phyloP scores from a whole-genome alignment of 164 flowering plant genomes.

The Brasenia schreberi region DNA sequence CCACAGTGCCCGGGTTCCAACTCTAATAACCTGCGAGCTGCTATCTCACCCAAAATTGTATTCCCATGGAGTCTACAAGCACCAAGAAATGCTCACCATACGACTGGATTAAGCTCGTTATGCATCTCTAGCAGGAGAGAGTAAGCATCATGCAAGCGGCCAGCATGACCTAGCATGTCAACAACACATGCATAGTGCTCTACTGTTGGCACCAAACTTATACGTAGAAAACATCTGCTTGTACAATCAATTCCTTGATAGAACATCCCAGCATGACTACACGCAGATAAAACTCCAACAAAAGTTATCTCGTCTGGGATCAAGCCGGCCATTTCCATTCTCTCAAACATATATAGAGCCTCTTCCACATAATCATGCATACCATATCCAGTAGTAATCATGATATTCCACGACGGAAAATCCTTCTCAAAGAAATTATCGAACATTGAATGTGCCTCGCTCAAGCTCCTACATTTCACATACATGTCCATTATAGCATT shows the following conservation, averaged over 20 bases:
- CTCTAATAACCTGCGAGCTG: conserved; percentile 27
- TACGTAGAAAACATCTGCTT: conserved; percentile 10
- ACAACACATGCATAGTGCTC: conserved; percentile 58
- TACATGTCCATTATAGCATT: conserved; percentile 74
- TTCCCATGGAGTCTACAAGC: conserved; percentile 48
- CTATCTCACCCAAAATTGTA: conserved; percentile 34
- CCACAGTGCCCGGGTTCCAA: conserved; percentile 60
- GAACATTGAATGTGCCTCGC: conserved; percentile 40
- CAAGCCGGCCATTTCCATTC: conserved; percentile 8
- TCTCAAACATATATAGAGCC: conserved; percentile 36
- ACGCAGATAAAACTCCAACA: conserved; percentile 46
- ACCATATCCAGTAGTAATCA: conserved; percentile 67
- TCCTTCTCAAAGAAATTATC: conserved; percentile 30
- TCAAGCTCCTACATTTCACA: conserved; percentile 60
- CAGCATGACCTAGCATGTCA: conserved; percentile 68
- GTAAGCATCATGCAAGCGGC: conserved; percentile 36
- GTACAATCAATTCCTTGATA: conserved; percentile 22
- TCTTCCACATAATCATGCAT: conserved; percentile 41
- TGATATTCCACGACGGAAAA: conserved; percentile 69
- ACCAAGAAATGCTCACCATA: conserved; percentile 54
- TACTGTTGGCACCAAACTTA: conserved; percentile 36
- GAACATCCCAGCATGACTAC: conserved; percentile 52
- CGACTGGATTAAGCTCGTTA: conserved; percentile 32
- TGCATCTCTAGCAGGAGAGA: conserved; percentile 29
- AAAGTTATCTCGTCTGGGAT: conserved; percentile 22